A percentile compares a stretch with the other conserved stretches of the same genome.
These are phyloP conservation scores for Suillus bovinus DNA, from an alignment of 768 basidiomycete genomes.

Conservation along the genomic window DNA sequence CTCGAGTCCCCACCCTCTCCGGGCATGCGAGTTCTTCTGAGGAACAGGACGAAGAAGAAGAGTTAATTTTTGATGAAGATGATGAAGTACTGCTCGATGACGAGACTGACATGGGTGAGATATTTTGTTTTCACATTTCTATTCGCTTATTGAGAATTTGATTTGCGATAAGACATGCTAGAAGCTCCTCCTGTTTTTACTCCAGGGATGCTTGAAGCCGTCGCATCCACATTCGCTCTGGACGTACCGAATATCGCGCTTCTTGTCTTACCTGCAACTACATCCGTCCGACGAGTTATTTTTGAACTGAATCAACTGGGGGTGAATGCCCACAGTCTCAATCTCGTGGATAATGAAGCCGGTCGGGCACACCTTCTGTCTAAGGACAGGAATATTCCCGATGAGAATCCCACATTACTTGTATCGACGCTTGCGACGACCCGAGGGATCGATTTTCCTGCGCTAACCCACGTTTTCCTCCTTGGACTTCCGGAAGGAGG, in stretches of 20 bases:
- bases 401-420: conserved; percentile 60
- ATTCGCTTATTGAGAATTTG: conserved; percentile 12
- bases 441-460: conserved; percentile 72
- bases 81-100: conserved; percentile 20
- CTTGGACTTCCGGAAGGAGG: conserved; percentile 57
- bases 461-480: conserved; percentile 74
- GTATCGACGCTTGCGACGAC: conserved; percentile 70
- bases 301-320: conserved; percentile 66
- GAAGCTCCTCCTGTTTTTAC: conserved; percentile 54
- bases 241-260: conserved; percentile 70
- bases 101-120: conserved; percentile 24
- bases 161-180: conserved; percentile 40
- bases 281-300: conserved; percentile 61
- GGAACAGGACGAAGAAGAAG: conserved; percentile 12
- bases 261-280: conserved; percentile 64
- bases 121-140: neutral
- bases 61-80: conserved; percentile 26
- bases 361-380: conserved; percentile 45
- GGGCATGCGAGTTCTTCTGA: neutral
- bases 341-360: conserved; percentile 46
- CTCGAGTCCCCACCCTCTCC: neutral
- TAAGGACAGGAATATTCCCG: conserved; percentile 28
- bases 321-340: conserved; percentile 63
- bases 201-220: conserved; percentile 59
- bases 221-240: conserved; percentile 69